Base-by-base conservation (phyloP, 2,329 filamentous ascomycete species). In the Sporothrix variecibatus region DNA sequence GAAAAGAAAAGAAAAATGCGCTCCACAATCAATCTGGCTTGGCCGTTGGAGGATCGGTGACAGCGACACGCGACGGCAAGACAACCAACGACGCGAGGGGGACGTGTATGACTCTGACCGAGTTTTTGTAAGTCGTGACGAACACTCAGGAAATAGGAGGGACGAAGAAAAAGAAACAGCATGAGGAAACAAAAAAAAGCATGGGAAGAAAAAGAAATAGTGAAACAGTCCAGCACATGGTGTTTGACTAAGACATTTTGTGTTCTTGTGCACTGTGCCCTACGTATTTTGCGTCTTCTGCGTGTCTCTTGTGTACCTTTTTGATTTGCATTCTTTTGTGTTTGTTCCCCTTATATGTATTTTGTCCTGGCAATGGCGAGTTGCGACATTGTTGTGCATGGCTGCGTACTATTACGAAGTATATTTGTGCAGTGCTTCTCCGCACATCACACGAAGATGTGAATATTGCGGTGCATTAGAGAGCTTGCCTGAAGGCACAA, bases 191-290 rank as follows among this genome's bases (percentile, higher is more conserved):
- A 40, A 26, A 46, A 28, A 28, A 11, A 65, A 23, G 38, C 5
- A 46, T 20, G 12, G 62, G 28, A 46, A 6, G 62, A 28, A 28
- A 40, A 11, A 17, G 34, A 46, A 28, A 46, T 4, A 8, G 43
- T 68, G 65, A 68, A 43, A 68, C 65, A 49, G 43, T 17, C 43
- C 65, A 43, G 43, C 65, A 51, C 28, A 68, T 68, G 65, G 65
- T 68, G 43, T 7, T 34, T 43, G 23, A 67, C n/a, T 46, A 28
- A 51, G 26, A 68, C 65, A 68, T 51, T 68, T 20, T 68, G 43
- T 68, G 43, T 34, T 67, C 40, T 51, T 51, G 43, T 68, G 40
- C 23, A 68, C 26, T 34, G 15, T 51, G 62, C 40, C 11, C 38
- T 67, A 17, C 9, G 58, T 38, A 56, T 28, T 56, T 56, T 56